Evolutionary conservation across 2,329 filamentous ascomycete genomes (phyloP).

Genomic region (Ophiostoma sp.): DNA sequence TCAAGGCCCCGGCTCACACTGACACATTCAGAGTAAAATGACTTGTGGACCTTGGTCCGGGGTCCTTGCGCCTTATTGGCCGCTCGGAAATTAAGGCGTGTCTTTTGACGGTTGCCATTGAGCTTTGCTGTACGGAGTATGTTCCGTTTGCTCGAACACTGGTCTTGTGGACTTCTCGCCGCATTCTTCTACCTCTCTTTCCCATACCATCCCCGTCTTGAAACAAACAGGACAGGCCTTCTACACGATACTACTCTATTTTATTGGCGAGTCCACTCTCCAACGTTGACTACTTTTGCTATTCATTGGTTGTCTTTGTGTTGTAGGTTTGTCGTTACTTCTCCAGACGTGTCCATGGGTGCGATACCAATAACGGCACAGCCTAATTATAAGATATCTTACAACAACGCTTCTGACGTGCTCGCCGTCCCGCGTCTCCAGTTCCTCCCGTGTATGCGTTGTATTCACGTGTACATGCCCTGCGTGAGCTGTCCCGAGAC

Average conservation of each 20-base stretch:
- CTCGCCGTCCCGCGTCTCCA: slow-evolving; percentile 18
- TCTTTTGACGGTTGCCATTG: not conserved
- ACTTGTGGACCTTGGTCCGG: slow-evolving; percentile 18
- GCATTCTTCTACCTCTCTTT: not conserved
- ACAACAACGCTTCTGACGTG: slow-evolving; percentile 2
- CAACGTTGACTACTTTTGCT: not conserved
- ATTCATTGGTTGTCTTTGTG: not conserved
- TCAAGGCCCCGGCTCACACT: not conserved
- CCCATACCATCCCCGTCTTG: not conserved
- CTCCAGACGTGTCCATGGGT: not conserved
- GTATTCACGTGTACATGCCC: not conserved
- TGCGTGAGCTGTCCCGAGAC: not conserved
- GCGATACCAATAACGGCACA: too few relatives aligned
- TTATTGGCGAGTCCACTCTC: slow-evolving; percentile 19
- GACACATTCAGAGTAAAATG: slow-evolving; percentile 19
- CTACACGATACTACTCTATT: slow-evolving; percentile 20
- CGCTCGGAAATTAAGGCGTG: slow-evolving; percentile 21
- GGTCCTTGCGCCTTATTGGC: slow-evolving; percentile 12
- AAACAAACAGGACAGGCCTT: slow-evolving; percentile 18
- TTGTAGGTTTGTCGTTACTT: not conserved
- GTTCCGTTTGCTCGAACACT: not conserved
- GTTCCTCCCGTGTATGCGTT: not conserved
- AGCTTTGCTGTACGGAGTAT: not conserved
- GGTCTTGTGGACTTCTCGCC: too few relatives aligned
- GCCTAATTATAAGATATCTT: too few relatives aligned